These are phyloP conservation scores for Harringtonia lauricola DNA, from an alignment of 2,329 filamentous ascomycete genomes.

Conservation along the genomic window DNA sequence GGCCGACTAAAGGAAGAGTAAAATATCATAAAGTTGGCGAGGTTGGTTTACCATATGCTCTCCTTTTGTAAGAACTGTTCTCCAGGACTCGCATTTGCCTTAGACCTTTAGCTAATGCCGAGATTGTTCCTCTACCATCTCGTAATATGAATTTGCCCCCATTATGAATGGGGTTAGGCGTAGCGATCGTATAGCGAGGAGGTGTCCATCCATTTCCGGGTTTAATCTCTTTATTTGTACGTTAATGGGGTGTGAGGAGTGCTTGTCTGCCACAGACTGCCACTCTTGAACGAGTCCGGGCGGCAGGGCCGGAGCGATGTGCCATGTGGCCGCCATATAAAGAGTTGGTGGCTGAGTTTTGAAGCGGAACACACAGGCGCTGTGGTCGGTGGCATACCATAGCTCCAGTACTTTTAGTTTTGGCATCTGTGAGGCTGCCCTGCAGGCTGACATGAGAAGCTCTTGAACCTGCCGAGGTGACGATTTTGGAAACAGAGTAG, in stretches of 20 bases:
- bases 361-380: neutral
- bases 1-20: too few relatives aligned
- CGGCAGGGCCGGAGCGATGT: neutral
- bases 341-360: neutral
- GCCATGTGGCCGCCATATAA: neutral
- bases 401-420: neutral
- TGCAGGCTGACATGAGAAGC: neutral
- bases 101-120: too few relatives aligned
- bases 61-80: too few relatives aligned
- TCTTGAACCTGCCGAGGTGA: neutral
- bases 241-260: neutral
- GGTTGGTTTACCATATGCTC: too few relatives aligned
- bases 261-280: neutral
- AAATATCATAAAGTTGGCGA: too few relatives aligned
- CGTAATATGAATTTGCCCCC: neutral
- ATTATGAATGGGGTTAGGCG: neutral
- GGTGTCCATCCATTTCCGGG: neutral
- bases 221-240: neutral
- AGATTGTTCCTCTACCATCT: neutral
- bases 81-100: too few relatives aligned
- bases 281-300: neutral
- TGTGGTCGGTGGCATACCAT: neutral
- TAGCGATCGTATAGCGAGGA: neutral
- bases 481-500: neutral
- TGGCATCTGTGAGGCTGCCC: neutral